Conservation (phyloP, 2,329 filamentous ascomycete species). For the Pezicula neosporulosa region DNA sequence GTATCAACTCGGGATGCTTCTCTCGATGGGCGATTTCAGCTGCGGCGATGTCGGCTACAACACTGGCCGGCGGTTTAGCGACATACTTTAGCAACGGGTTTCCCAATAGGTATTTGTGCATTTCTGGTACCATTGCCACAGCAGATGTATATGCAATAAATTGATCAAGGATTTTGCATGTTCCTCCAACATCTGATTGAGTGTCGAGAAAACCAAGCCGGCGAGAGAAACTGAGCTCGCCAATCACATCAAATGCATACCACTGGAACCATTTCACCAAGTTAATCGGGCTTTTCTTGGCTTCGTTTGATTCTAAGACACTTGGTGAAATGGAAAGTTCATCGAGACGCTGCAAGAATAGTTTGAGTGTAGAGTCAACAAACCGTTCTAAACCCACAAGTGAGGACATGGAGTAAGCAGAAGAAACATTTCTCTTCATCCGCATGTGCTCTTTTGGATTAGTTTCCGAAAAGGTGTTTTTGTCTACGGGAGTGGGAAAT, state of each 20-base stretch:
- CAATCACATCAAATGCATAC: not conserved
- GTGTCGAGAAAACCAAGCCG: no score
- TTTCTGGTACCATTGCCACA: not conserved
- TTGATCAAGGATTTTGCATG: not conserved
- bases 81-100: no score
- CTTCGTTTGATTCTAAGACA: not conserved
- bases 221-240: no score
- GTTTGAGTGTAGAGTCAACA: not conserved
- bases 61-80: no score
- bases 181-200: not conserved
- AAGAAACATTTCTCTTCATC: not conserved
- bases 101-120: conserved; percentile 1
- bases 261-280: not conserved
- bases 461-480: not conserved
- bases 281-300: not conserved
- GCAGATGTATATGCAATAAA: not conserved
- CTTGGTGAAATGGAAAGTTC: not conserved
- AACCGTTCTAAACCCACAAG: not conserved
- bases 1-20: no score
- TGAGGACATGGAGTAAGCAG: not conserved
- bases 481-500: not conserved
- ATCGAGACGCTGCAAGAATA: not conserved
- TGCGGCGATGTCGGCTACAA: no score
- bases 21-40: no score
- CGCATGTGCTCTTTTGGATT: not conserved